A percentile compares a stretch with the other conserved stretches of the same genome.
Conservation (phyloP, 805 yeast genomes). For the Pichia paraexigua region DNA sequence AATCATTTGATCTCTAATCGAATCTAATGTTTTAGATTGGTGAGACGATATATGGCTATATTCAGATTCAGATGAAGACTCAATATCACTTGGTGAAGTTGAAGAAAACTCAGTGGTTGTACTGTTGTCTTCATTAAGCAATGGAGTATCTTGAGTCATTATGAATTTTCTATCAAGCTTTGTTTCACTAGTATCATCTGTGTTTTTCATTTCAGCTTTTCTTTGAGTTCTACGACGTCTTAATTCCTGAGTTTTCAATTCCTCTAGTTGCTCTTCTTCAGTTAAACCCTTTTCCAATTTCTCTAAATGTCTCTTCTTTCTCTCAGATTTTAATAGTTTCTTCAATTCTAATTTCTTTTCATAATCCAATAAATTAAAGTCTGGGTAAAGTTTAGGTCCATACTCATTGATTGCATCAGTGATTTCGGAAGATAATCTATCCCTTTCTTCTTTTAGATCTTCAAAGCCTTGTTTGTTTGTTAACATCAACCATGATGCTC, state of each 20-base stretch:
- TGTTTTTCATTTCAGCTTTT: slow-evolving; percentile 13
- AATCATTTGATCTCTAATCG: slow-evolving; percentile 24
- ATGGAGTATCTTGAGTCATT: slow-evolving; percentile 42
- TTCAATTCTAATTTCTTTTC: slow-evolving; percentile 32
- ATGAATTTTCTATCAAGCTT: slow-evolving; percentile 19
- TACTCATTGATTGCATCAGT: slow-evolving; percentile 71
- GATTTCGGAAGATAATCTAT: slow-evolving; percentile 58
- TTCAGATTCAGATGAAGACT: slow-evolving; percentile 13
- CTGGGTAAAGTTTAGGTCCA: slow-evolving; percentile 84
- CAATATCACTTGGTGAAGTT: slow-evolving; percentile 23
- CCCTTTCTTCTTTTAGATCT: slow-evolving; percentile 55
- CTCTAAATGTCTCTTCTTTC: slow-evolving; percentile 18
- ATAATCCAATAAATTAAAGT: slow-evolving; percentile 54
- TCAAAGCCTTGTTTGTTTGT: slow-evolving; percentile 48
- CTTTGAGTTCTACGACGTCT: slow-evolving; percentile 35
- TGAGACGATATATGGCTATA: background rate
- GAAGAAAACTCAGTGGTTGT: slow-evolving; percentile 27
- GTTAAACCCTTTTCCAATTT: slow-evolving; percentile 17
- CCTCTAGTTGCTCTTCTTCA: slow-evolving; percentile 43
- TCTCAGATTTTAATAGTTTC: slow-evolving; percentile 21
- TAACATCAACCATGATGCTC: slow-evolving; percentile 68
- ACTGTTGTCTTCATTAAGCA: slow-evolving; percentile 40
- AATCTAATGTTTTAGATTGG: slow-evolving; percentile 9
- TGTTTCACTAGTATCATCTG: background rate
- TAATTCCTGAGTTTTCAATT: slow-evolving; percentile 38